Evolutionary conservation across 2,329 filamentous ascomycete genomes (phyloP).

Genomic region (Verticillium dahliae): DNA sequence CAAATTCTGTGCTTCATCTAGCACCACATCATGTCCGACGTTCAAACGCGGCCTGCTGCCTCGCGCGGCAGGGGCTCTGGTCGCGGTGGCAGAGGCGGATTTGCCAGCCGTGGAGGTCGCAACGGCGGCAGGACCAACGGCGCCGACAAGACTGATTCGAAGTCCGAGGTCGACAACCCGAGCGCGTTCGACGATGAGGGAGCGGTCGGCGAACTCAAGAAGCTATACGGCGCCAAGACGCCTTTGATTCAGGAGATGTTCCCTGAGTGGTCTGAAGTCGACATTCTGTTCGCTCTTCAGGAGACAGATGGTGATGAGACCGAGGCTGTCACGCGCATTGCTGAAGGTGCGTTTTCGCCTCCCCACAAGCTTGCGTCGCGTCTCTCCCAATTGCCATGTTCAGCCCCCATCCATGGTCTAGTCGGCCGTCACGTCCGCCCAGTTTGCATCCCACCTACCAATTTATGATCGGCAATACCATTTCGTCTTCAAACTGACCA

Average conservation of each 20-base stretch:
- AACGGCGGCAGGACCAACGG: constrained; percentile 61
- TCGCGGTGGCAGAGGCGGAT: constrained; percentile 77
- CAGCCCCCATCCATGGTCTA: background rate
- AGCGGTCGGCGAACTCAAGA: constrained; percentile 87
- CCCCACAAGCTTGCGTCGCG: background rate
- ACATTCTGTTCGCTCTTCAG: constrained; percentile 86
- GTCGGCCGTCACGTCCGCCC: background rate
- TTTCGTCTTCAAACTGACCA: background rate
- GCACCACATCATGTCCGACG: constrained; percentile 72
- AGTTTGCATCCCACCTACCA: background rate
- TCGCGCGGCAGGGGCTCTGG: constrained; percentile 84
- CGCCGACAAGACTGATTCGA: constrained; percentile 47
- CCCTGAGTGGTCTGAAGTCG: constrained; percentile 90
- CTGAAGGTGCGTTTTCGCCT: constrained; percentile 54
- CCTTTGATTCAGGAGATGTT: constrained; percentile 86
- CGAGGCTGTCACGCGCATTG: constrained; percentile 69
- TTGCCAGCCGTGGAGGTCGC: constrained; percentile 66
- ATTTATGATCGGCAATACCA: background rate
- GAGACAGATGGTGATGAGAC: constrained; percentile 79
- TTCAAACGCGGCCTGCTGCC: constrained; percentile 76
- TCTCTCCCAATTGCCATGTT: background rate
- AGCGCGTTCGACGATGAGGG: constrained; percentile 70
- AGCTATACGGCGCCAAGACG: constrained; percentile 76
- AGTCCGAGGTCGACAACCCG: constrained; percentile 51
- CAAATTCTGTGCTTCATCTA: constrained; percentile 9